phyloP scores from a whole-genome alignment of 495 filamentous ascomycete species.

The Penicillium paradoxum region DNA sequence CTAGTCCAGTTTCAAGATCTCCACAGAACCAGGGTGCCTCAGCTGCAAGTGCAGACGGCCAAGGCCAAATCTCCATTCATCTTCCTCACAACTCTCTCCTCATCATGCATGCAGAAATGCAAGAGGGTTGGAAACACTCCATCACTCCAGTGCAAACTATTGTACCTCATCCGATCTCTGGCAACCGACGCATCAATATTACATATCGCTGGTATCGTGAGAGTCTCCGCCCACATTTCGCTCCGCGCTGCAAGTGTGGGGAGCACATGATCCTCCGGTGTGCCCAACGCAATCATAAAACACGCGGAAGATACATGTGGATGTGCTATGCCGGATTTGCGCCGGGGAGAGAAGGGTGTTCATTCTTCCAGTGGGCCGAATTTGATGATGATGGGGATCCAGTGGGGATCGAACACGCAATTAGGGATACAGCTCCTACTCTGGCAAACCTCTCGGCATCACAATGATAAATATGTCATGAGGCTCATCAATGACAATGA shows the following conservation, averaged over 20 bases:
- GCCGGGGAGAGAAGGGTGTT: slow-evolving; percentile 70
- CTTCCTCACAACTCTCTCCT: slow-evolving; percentile 91
- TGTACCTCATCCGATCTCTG: slow-evolving; percentile 75
- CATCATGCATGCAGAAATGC: slow-evolving; percentile 87
- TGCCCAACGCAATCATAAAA: slow-evolving; percentile 70
- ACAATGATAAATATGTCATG: slow-evolving; percentile 11
- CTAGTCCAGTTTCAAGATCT: background rate
- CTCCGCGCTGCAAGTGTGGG: slow-evolving; percentile 58
- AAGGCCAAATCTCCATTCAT: slow-evolving; percentile 86
- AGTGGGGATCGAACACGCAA: slow-evolving; percentile 44
- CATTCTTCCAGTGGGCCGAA: slow-evolving; percentile 83
- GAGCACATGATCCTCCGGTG: slow-evolving; percentile 71
- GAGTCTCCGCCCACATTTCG: slow-evolving; percentile 63
- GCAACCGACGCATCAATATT: slow-evolving; percentile 79
- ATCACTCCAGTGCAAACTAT: slow-evolving; percentile 69
- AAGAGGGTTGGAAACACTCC: slow-evolving; percentile 55
- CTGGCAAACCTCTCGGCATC: slow-evolving; percentile 32
- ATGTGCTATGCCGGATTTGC: slow-evolving; percentile 78
- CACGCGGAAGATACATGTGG: slow-evolving; percentile 84
- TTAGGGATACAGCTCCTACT: slow-evolving; percentile 20
- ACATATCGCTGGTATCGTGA: slow-evolving; percentile 86
- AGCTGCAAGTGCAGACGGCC: slow-evolving; percentile 47
- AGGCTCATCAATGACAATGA: no score
- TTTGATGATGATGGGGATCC: slow-evolving; percentile 87
- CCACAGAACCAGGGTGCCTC: slow-evolving; percentile 11